These are phyloP conservation scores for Ceriops decandra DNA, from an alignment of 345 rosid genomes.

Conservation along the genomic window DNA sequence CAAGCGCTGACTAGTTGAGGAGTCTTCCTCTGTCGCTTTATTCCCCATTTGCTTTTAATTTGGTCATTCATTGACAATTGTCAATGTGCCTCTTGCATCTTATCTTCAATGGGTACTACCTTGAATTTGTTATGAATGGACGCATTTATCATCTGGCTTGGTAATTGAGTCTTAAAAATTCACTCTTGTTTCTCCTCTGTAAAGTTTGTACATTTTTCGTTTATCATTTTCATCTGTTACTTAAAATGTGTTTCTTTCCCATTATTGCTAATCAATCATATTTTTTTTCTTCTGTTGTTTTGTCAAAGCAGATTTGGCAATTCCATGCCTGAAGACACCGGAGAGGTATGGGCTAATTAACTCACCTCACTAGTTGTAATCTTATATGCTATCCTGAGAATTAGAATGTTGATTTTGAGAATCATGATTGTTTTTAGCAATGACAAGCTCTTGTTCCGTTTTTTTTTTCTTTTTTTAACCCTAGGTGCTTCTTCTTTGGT, in stretches of 20 bases:
- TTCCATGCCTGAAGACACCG: slow-evolving; percentile 91
- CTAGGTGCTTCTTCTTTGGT: slow-evolving; percentile 81
- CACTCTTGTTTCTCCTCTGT: background rate
- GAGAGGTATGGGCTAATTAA: slow-evolving; percentile 52
- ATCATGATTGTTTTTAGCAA: background rate
- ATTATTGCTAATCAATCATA: slow-evolving; percentile 6
- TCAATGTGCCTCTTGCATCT: background rate
- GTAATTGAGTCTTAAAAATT: background rate
- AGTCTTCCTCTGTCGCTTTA: too few relatives aligned
- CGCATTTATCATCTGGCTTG: background rate
- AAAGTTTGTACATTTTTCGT: background rate
- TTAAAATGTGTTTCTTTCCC: background rate
- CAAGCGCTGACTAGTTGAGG: too few relatives aligned
- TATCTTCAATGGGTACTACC: background rate
- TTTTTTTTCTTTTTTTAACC: slow-evolving; percentile 4
- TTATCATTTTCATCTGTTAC: background rate
- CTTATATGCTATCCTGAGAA: background rate
- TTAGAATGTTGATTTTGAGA: background rate
- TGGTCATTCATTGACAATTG: too few relatives aligned
- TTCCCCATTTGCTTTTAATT: too few relatives aligned
- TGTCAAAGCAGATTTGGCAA: slow-evolving; percentile 54
- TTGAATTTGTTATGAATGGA: background rate
- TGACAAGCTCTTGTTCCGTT: background rate
- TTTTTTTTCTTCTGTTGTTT: slow-evolving; percentile 3
- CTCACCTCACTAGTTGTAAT: background rate